Percentiles rank a stretch among this genome's conserved stretches.
Evolutionary conservation across 2,329 filamentous ascomycete genomes (phyloP).

Genomic region (Madurella fahalii): DNA sequence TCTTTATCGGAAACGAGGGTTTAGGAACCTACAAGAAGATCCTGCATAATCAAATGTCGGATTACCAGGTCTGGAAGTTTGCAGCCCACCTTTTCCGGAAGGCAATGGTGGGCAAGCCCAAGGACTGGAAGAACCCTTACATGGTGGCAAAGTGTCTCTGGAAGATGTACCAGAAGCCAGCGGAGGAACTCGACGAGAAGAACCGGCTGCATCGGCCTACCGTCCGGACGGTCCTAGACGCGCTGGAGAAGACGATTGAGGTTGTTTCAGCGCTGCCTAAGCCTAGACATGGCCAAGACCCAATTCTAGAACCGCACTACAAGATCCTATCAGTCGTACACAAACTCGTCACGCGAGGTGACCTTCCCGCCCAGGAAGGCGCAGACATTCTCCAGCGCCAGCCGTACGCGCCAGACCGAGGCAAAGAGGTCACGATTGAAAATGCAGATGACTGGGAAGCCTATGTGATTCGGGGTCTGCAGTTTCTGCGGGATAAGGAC

Average conservation of each 20-base stretch:
- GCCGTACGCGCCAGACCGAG: slow-evolving; percentile 49
- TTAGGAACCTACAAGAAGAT: slow-evolving; percentile 49
- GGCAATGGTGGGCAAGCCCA: slow-evolving; percentile 51
- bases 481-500: slow-evolving; percentile 63
- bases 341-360: slow-evolving; percentile 65
- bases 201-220: slow-evolving; percentile 38
- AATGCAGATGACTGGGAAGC: slow-evolving; percentile 59
- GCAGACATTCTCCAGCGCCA: slow-evolving; percentile 53
- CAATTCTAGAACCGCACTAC: slow-evolving; percentile 86
- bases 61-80: slow-evolving; percentile 60
- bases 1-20: slow-evolving; percentile 50
- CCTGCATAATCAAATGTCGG: slow-evolving; percentile 53
- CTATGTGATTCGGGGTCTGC: slow-evolving; percentile 50
- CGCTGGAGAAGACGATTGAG: slow-evolving; percentile 49
- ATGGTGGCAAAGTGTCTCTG: slow-evolving; percentile 61
- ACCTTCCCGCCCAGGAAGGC: slow-evolving; percentile 46
- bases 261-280: slow-evolving; percentile 51
- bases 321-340: slow-evolving; percentile 79
- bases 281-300: slow-evolving; percentile 60
- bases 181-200: slow-evolving; percentile 41
- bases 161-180: slow-evolving; percentile 57
- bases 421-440: slow-evolving; percentile 47
- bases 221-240: slow-evolving; percentile 41
- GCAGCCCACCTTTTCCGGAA: slow-evolving; percentile 53
- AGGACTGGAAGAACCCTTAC: slow-evolving; percentile 57